Evolutionary conservation across 805 yeast genomes (phyloP).

Genomic region (Candida ponderosae): DNA sequence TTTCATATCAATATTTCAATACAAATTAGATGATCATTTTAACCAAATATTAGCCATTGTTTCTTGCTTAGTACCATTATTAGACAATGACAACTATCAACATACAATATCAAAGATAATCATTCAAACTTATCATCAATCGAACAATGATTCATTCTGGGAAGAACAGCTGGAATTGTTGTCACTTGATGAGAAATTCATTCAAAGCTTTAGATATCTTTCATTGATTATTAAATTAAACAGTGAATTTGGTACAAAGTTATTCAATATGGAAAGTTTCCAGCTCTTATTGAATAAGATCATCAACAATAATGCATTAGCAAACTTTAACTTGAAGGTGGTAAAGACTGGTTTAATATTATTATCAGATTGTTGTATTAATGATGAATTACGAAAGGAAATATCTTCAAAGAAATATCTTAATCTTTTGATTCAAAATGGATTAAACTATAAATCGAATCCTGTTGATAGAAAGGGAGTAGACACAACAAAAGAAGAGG

Average conservation of each 20-base stretch:
- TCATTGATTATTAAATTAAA: constrained; percentile 10
- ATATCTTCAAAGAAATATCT: constrained; percentile 36
- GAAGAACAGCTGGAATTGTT: constrained; percentile 12
- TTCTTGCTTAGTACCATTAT: constrained; percentile 6
- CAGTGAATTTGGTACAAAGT: neutral
- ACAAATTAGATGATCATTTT: constrained; percentile 9
- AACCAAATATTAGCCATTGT: constrained; percentile 6
- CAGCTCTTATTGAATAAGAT: constrained; percentile 17
- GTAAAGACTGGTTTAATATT: constrained; percentile 23
- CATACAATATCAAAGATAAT: constrained; percentile 6
- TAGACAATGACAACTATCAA: constrained; percentile 5
- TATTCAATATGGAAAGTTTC: constrained; percentile 21
- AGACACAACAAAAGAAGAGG: constrained; percentile 8
- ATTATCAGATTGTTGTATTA: constrained; percentile 41
- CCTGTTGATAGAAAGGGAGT: no score
- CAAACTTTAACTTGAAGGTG: constrained; percentile 5
- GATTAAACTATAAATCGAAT: no score
- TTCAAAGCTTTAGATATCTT: constrained; percentile 16
- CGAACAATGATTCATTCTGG: constrained; percentile 1
- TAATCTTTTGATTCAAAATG: constrained; percentile 29
- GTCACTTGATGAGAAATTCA: constrained; percentile 15
- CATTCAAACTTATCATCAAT: constrained; percentile 5
- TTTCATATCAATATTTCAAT: constrained; percentile 19
- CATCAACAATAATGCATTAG: neutral
- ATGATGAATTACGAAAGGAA: constrained; percentile 39